These are phyloP conservation scores for Phyllosticta ampelicida DNA, from an alignment of 2,329 filamentous ascomycete genomes.

Conservation along the genomic window DNA sequence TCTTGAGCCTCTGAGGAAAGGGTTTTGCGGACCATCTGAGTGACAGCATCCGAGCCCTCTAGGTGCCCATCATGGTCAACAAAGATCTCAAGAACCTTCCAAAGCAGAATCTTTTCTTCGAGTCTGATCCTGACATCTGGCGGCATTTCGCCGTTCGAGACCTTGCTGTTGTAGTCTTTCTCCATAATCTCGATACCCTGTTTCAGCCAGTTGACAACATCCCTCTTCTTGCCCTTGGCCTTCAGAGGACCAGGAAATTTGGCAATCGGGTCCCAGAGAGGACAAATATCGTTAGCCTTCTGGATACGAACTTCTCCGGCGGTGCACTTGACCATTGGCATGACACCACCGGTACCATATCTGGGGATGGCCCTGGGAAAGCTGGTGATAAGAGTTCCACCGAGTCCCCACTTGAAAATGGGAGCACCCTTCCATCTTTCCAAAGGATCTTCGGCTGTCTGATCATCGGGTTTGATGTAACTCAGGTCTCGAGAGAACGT, in stretches of 20 bases:
- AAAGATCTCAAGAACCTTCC: slow-evolving; percentile 73
- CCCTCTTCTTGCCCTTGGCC: slow-evolving; percentile 91
- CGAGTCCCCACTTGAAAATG: slow-evolving; percentile 78
- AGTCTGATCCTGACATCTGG: slow-evolving; percentile 55
- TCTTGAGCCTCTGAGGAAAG: slow-evolving; percentile 32
- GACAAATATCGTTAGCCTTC: slow-evolving; percentile 61
- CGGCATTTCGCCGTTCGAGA: slow-evolving; percentile 41
- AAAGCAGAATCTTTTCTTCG: slow-evolving; percentile 72
- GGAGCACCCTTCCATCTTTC: slow-evolving; percentile 87
- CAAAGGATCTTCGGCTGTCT: slow-evolving; percentile 57
- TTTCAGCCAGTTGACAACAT: slow-evolving; percentile 69
- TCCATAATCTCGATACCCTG: slow-evolving; percentile 67
- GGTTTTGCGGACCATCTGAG: slow-evolving; percentile 64
- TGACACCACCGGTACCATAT: slow-evolving; percentile 62
- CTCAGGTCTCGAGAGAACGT: slow-evolving; percentile 41
- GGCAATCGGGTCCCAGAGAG: slow-evolving; percentile 58
- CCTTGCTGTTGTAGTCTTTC: slow-evolving; percentile 33
- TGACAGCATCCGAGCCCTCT: slow-evolving; percentile 60
- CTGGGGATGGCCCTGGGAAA: slow-evolving; percentile 85
- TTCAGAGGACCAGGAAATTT: slow-evolving; percentile 87
- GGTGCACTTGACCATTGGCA: slow-evolving; percentile 69
- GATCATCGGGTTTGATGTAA: slow-evolving; percentile 47
- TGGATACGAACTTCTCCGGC: slow-evolving; percentile 74
- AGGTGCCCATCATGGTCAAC: slow-evolving; percentile 78
- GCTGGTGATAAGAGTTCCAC: slow-evolving; percentile 68